These are phyloP conservation scores for Trichothecium sympodiale DNA, from an alignment of 2,329 filamentous ascomycete species.

Conservation along the genomic window DNA sequence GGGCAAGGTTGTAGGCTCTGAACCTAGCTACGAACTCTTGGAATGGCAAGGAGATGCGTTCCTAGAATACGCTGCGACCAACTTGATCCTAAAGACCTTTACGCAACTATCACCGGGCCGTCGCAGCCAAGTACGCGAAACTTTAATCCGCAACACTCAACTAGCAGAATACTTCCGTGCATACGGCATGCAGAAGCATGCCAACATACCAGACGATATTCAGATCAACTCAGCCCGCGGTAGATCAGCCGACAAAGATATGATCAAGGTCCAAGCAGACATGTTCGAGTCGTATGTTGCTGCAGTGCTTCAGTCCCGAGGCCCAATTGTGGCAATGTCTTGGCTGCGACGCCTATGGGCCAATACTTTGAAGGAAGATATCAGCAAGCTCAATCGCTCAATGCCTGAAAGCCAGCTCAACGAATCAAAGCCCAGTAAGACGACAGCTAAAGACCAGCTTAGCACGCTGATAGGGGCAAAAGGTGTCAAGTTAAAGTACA, in stretches of 20 bases:
- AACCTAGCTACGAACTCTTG: conserved; percentile 59
- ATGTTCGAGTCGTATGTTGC: conserved; percentile 88
- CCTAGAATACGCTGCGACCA: conserved; percentile 64
- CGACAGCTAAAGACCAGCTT: conserved; percentile 18
- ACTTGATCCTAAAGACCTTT: conserved; percentile 66
- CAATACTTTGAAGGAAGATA: conserved; percentile 46
- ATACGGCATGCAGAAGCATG: conserved; percentile 60
- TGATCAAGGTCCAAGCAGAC: conserved; percentile 69
- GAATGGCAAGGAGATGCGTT: conserved; percentile 88
- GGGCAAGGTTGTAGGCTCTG: conserved; percentile 23
- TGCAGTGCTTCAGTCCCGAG: conserved; percentile 48
- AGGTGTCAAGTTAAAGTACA: conserved; percentile 50
- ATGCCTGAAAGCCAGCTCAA: conserved; percentile 22
- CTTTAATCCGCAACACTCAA: conserved; percentile 70
- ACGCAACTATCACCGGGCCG: conserved; percentile 53
- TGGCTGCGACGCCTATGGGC: conserved; percentile 75
- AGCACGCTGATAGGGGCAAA: conserved; percentile 35
- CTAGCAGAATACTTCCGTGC: conserved; percentile 56
- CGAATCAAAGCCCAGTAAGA: neutral
- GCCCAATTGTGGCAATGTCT: conserved; percentile 52
- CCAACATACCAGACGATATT: conserved; percentile 42
- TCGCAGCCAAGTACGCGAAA: conserved; percentile 66
- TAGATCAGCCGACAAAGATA: conserved; percentile 34
- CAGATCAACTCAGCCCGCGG: conserved; percentile 13
- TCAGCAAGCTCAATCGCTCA: conserved; percentile 16